Evolutionary conservation across 108 stramenopile genomes (phyloP).

Genomic region (Cyclotella atomus): DNA sequence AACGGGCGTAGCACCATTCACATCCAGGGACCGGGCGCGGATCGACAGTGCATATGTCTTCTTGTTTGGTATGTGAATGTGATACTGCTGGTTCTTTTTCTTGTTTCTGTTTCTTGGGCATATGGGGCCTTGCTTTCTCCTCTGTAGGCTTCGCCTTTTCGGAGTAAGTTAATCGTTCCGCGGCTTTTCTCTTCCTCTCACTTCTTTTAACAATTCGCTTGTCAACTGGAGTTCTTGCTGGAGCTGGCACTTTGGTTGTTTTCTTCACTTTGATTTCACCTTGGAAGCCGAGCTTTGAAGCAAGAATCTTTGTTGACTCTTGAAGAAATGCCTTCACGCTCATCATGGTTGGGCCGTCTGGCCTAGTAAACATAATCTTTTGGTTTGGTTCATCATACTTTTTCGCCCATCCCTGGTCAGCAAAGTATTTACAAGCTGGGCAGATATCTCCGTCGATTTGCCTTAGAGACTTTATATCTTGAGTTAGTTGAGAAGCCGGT

Average conservation of each 20-base stretch:
- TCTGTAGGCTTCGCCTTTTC: too few species aligned
- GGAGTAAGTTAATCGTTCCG: too few species aligned
- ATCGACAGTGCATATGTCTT: not conserved
- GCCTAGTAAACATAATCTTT: constrained; percentile 1
- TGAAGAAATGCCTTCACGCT: not conserved
- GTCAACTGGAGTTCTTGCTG: not conserved
- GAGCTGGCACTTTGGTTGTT: not conserved
- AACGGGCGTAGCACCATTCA: constrained; percentile 4
- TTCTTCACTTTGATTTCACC: not conserved
- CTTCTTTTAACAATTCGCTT: not conserved
- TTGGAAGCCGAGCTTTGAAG: not conserved
- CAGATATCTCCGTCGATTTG: constrained; percentile 10
- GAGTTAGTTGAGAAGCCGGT: not conserved
- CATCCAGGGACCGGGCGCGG: not conserved
- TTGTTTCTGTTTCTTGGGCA: too few species aligned
- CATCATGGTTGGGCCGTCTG: not conserved
- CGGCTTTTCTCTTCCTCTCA: not conserved
- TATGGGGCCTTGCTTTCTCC: too few species aligned
- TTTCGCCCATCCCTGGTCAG: not conserved
- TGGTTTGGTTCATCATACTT: not conserved
- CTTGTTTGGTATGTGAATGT: too few species aligned
- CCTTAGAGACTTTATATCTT: not conserved
- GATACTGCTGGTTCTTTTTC: too few species aligned
- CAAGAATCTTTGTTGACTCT: not conserved
- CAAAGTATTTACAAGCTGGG: constrained; percentile 13